A percentile compares a stretch with the other conserved stretches of the same genome.
These are phyloP conservation scores for Hypoxylon subgilvum DNA, from an alignment of 495 filamentous ascomycete genomes.

Conservation along the genomic window DNA sequence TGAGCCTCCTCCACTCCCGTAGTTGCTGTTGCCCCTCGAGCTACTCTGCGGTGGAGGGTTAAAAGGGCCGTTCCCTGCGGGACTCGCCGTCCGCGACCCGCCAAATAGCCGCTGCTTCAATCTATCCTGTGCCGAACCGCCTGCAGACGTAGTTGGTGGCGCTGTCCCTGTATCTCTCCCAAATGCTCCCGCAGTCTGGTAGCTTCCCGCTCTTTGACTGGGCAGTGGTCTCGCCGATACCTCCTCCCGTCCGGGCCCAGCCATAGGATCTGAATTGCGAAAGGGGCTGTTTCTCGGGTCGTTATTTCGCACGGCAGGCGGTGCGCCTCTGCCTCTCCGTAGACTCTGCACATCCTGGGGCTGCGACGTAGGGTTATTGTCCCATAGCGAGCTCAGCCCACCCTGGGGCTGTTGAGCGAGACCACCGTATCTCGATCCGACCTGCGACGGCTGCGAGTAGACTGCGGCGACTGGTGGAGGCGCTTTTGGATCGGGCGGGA, in stretches of 20 bases:
- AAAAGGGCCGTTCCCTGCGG: conserved; percentile 44
- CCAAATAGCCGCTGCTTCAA: conserved; percentile 59
- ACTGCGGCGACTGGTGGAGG: conserved; percentile 60
- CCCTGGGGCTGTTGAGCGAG: conserved; percentile 46
- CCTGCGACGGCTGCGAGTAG: conserved; percentile 57
- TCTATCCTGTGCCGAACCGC: conserved; percentile 54
- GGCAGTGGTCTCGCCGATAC: conserved; percentile 65
- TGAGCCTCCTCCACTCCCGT: conserved; percentile 37
- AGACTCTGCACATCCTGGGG: conserved; percentile 62
- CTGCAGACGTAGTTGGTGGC: conserved; percentile 41
- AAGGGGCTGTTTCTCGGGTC: conserved; percentile 39
- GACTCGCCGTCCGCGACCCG: conserved; percentile 53
- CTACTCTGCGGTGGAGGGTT: conserved; percentile 47
- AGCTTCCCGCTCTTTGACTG: conserved; percentile 74
- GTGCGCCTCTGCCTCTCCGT: conserved; percentile 51
- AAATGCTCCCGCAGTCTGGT: conserved; percentile 58
- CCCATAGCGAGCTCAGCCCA: conserved; percentile 81
- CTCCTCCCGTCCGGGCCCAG: conserved; percentile 34
- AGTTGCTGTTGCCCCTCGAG: conserved; percentile 34
- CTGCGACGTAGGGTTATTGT: conserved; percentile 56
- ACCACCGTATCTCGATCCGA: conserved; percentile 59
- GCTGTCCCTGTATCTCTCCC: conserved; percentile 42
- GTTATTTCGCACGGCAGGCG: conserved; percentile 35
- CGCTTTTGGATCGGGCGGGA: conserved; percentile 82
- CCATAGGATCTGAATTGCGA: conserved; percentile 47